Percentiles rank a stretch among this genome's conserved stretches.
Conservation (phyloP, 106 monocot genomes). For the Agapanthus africanus region DNA sequence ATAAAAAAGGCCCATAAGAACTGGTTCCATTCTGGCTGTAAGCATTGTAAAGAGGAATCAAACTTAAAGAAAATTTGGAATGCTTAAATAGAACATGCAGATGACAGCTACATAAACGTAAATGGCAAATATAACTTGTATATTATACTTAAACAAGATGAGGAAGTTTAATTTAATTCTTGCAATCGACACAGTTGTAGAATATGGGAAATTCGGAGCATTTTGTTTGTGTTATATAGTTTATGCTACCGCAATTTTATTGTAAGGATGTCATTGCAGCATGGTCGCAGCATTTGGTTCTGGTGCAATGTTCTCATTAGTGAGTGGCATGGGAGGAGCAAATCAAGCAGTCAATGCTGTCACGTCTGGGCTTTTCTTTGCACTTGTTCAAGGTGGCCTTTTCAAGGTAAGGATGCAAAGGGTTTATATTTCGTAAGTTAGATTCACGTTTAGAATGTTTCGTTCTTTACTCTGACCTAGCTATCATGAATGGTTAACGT, state of each 20-base stretch:
- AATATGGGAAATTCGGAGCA: background rate
- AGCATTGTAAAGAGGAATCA: background rate
- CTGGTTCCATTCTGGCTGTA: background rate
- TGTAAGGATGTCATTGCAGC: no score
- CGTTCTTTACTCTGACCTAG: background rate
- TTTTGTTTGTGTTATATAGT: background rate
- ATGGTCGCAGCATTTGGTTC: slow-evolving; percentile 62
- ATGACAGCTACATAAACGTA: slow-evolving; percentile 1
- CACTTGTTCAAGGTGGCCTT: slow-evolving; percentile 55
- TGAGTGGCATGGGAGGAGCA: slow-evolving; percentile 57
- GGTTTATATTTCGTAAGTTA: background rate
- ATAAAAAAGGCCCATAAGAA: background rate
- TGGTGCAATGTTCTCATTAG: slow-evolving; percentile 52
- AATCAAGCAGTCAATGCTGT: slow-evolving; percentile 48
- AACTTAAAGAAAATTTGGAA: background rate
- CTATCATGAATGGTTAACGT: background rate
- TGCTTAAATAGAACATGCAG: background rate
- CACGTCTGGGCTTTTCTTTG: slow-evolving; percentile 48
- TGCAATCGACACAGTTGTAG: background rate
- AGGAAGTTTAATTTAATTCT: background rate
- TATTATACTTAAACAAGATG: background rate
- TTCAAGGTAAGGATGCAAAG: slow-evolving; percentile 28
- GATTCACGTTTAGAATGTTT: background rate
- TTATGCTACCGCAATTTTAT: no score
- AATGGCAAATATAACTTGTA: background rate